These are phyloP conservation scores for Colletotrichum nymphaeae DNA, from an alignment of 2,329 filamentous ascomycete genomes.

Conservation along the genomic window DNA sequence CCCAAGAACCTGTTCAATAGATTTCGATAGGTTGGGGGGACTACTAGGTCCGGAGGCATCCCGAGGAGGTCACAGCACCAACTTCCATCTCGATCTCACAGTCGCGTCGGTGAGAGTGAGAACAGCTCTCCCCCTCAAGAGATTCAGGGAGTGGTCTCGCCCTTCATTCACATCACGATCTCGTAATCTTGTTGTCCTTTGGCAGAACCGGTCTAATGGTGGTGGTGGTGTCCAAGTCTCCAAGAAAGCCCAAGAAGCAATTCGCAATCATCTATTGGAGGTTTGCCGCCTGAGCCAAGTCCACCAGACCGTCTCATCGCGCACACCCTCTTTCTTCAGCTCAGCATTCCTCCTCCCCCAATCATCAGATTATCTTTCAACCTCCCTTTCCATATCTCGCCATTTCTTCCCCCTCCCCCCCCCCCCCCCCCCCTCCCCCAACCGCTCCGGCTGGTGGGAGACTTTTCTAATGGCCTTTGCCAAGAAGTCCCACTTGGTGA, in stretches of 20 bases:
- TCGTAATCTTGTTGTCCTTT: neutral
- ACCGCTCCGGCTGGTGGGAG: too few relatives aligned
- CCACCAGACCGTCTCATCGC: slow-evolving; percentile 16
- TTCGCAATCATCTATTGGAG: slow-evolving; percentile 5
- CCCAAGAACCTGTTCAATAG: neutral
- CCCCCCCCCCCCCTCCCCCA: fast-evolving
- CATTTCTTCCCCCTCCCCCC: neutral
- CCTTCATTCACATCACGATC: neutral
- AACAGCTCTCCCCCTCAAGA: neutral
- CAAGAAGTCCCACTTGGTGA: neutral
- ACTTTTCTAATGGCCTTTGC: neutral
- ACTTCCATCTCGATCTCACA: slow-evolving; percentile 24
- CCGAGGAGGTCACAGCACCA: slow-evolving; percentile 1
- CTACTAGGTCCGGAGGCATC: neutral
- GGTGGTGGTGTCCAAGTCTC: neutral
- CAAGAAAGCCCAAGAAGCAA: neutral
- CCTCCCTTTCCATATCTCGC: slow-evolving; percentile 8
- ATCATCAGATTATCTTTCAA: neutral
- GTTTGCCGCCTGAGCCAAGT: neutral
- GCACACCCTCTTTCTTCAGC: slow-evolving; percentile 20
- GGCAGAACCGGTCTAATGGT: neutral
- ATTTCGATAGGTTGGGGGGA: neutral
- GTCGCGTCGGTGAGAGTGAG: neutral
- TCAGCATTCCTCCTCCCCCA: neutral
- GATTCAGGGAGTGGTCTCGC: slow-evolving; percentile 9